A percentile compares a stretch with the other conserved stretches of the same genome.
phyloP scores from a whole-genome alignment of 2,329 filamentous ascomycete species.

The Zymoseptoria crescenta region DNA sequence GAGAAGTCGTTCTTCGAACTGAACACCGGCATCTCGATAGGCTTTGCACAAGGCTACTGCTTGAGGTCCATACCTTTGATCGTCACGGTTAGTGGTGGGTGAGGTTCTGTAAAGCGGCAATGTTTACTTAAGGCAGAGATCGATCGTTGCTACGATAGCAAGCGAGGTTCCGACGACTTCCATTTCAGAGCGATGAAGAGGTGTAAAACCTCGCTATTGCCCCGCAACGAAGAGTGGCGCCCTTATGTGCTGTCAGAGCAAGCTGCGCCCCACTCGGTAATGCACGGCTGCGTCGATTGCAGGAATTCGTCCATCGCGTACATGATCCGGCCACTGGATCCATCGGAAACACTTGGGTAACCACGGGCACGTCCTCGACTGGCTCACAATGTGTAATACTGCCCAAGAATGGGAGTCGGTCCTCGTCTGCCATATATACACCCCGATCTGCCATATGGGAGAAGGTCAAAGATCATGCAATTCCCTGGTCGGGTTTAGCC shows the following conservation, averaged over 20 bases:
- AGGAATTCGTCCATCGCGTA: too few species aligned
- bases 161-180: neutral
- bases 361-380: too few species aligned
- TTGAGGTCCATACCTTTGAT: neutral
- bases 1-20: slow-evolving; percentile 16
- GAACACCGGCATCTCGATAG: slow-evolving; percentile 15
- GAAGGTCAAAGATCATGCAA: too few species aligned
- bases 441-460: too few species aligned
- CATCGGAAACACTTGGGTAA: too few species aligned
- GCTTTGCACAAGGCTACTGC: slow-evolving; percentile 1
- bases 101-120: neutral
- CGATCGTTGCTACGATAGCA: neutral
- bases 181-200: neutral
- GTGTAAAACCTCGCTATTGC: neutral
- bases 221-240: neutral
- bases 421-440: too few species aligned
- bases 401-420: too few species aligned
- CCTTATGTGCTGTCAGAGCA: neutral
- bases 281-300: too few species aligned
- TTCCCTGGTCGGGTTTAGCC: neutral
- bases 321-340: too few species aligned
- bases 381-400: too few species aligned
- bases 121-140: neutral
- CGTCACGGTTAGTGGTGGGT: neutral
- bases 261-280: too few species aligned